Evolutionary conservation across 2,329 filamentous ascomycete genomes (phyloP).

Genomic region (Penicillium sp.): DNA sequence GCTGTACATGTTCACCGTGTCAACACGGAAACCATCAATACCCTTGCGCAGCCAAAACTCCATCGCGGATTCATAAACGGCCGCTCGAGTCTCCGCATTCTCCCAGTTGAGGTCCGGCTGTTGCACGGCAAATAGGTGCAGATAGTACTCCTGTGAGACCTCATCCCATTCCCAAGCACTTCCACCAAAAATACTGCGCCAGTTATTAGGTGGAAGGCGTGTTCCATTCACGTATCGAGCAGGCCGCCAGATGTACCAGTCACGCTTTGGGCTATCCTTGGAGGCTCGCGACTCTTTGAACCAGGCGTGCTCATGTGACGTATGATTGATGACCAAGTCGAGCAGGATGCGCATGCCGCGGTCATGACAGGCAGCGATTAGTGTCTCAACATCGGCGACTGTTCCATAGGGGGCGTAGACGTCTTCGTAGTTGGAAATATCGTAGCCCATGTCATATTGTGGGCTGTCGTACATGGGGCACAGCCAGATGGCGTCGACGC

Average conservation of each 20-base stretch:
- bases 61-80: slow-evolving; percentile 67
- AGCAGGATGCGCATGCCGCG: slow-evolving; percentile 67
- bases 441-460: slow-evolving; percentile 66
- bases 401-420: slow-evolving; percentile 63
- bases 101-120: slow-evolving; percentile 82
- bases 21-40: slow-evolving; percentile 67
- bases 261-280: slow-evolving; percentile 58
- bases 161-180: slow-evolving; percentile 69
- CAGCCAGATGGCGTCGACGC: slow-evolving; percentile 65
- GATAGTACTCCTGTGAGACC: slow-evolving; percentile 66
- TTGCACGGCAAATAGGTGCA: slow-evolving; percentile 68
- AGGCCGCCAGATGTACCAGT: slow-evolving; percentile 61
- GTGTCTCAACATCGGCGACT: slow-evolving; percentile 57
- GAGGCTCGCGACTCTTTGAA: slow-evolving; percentile 62
- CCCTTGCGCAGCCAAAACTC: slow-evolving; percentile 72
- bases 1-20: slow-evolving; percentile 66
- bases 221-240: slow-evolving; percentile 54
- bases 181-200: slow-evolving; percentile 61
- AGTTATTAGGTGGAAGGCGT: slow-evolving; percentile 69
- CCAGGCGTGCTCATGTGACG: slow-evolving; percentile 66
- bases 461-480: slow-evolving; percentile 66
- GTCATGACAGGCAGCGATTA: slow-evolving; percentile 57
- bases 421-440: slow-evolving; percentile 63
- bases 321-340: slow-evolving; percentile 73
- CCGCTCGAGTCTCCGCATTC: slow-evolving; percentile 59